A percentile compares a stretch with the other conserved stretches of the same genome.
Conservation (phyloP, 805 yeast genomes). For the Brettanomyces nanus region DNA sequence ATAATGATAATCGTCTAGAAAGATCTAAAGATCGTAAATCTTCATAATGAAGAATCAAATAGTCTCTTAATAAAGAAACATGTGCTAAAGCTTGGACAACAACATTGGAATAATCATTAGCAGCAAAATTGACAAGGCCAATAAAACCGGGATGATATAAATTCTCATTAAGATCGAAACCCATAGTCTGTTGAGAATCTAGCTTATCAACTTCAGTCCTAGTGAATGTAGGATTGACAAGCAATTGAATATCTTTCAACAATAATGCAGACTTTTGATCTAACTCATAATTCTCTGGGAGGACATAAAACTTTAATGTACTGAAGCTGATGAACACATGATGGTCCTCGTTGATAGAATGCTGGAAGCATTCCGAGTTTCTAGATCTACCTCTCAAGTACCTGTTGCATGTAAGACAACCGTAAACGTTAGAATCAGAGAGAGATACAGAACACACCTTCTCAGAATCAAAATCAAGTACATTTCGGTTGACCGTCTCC, state of each 20-base stretch:
- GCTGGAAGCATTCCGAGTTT: slow-evolving; percentile 60
- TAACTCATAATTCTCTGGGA: slow-evolving; percentile 57
- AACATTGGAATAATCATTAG: slow-evolving; percentile 50
- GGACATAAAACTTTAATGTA: slow-evolving; percentile 39
- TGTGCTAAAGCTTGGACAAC: slow-evolving; percentile 51
- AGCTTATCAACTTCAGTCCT: slow-evolving; percentile 26
- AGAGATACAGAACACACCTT: slow-evolving; percentile 58
- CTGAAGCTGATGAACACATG: slow-evolving; percentile 53
- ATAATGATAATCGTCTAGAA: slow-evolving; percentile 33
- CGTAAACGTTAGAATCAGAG: slow-evolving; percentile 53
- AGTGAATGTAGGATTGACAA: slow-evolving; percentile 45
- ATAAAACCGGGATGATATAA: slow-evolving; percentile 55
- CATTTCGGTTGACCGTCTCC: slow-evolving; percentile 34
- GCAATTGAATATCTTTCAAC: slow-evolving; percentile 43
- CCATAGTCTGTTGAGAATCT: slow-evolving; percentile 12
- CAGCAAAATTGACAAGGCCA: slow-evolving; percentile 49
- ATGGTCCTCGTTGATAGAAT: slow-evolving; percentile 55
- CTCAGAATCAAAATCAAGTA: slow-evolving; percentile 62
- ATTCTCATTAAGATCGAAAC: slow-evolving; percentile 36
- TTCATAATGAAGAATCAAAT: slow-evolving; percentile 22
- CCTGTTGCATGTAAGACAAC: slow-evolving; percentile 68
- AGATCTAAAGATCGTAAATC: slow-evolving; percentile 15
- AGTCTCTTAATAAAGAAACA: slow-evolving; percentile 40
- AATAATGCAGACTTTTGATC: slow-evolving; percentile 22
- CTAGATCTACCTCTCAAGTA: slow-evolving; percentile 61